These are phyloP conservation scores for Naegleria lovaniensis DNA, from an alignment of 208 protist species.

Conservation along the genomic window DNA sequence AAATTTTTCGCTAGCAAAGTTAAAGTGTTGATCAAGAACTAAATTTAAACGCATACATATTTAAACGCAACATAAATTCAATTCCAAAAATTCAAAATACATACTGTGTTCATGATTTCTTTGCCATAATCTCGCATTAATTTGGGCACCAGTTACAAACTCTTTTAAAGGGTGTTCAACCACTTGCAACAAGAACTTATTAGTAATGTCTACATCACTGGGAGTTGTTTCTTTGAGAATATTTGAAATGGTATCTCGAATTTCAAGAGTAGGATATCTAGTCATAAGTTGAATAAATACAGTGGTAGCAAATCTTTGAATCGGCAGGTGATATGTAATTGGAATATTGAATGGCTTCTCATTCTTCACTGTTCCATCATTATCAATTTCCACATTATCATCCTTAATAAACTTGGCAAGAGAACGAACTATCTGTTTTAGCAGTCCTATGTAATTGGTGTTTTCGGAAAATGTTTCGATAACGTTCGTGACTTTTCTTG, in stretches of 20 bases:
- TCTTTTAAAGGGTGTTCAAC: background rate
- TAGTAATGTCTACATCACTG: background rate
- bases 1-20: background rate
- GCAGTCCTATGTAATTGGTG: background rate
- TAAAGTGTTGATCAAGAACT: background rate
- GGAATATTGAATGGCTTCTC: background rate
- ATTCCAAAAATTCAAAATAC: background rate
- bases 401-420: background rate
- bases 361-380: background rate
- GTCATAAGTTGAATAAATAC: background rate
- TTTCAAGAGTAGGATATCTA: background rate
- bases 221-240: background rate
- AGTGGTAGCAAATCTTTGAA: background rate
- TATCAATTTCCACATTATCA: background rate
- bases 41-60: too few species aligned
- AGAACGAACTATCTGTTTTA: background rate
- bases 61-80: too few species aligned
- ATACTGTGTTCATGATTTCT: constrained; percentile 1
- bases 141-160: background rate
- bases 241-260: background rate
- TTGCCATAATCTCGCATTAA: background rate
- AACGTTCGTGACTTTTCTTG: background rate
- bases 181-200: background rate
- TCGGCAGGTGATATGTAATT: background rate
- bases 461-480: background rate